phyloP scores from a whole-genome alignment of 108 stramenopile genomes.

The Cylindrotheca fusiformis region DNA sequence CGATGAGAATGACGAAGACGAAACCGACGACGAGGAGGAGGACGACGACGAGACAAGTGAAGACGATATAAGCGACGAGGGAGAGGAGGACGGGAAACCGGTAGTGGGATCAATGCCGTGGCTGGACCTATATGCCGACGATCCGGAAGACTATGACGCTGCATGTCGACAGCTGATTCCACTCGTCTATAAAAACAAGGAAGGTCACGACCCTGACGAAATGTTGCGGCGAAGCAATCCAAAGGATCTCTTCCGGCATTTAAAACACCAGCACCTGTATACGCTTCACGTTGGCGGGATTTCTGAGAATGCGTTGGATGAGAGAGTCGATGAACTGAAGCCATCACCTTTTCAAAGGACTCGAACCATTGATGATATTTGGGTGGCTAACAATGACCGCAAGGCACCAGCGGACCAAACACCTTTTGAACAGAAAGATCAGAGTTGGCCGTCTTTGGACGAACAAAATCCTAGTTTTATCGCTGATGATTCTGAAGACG shows the following conservation, averaged over 20 bases:
- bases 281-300: constrained; percentile 20
- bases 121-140: constrained; percentile 29
- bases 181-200: constrained; percentile 18
- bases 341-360: neutral
- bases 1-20: neutral
- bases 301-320: neutral
- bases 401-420: too few relatives aligned
- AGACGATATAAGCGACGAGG: neutral
- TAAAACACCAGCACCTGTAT: constrained; percentile 33
- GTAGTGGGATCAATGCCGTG: constrained; percentile 13
- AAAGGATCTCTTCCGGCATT: constrained; percentile 25
- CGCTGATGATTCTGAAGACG: too few relatives aligned
- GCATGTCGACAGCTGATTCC: constrained; percentile 22
- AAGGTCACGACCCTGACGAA: constrained; percentile 22
- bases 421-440: too few relatives aligned
- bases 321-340: neutral
- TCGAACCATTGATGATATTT: too few relatives aligned
- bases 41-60: neutral
- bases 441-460: too few relatives aligned
- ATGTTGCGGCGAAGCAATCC: constrained; percentile 29
- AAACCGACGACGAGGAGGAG: constrained; percentile 1
- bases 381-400: too few relatives aligned
- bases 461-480: too few relatives aligned
- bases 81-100: neutral
- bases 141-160: constrained; percentile 29